These are phyloP conservation scores for Diaporthe eres DNA, from an alignment of 2,329 filamentous ascomycete species.

Conservation along the genomic window DNA sequence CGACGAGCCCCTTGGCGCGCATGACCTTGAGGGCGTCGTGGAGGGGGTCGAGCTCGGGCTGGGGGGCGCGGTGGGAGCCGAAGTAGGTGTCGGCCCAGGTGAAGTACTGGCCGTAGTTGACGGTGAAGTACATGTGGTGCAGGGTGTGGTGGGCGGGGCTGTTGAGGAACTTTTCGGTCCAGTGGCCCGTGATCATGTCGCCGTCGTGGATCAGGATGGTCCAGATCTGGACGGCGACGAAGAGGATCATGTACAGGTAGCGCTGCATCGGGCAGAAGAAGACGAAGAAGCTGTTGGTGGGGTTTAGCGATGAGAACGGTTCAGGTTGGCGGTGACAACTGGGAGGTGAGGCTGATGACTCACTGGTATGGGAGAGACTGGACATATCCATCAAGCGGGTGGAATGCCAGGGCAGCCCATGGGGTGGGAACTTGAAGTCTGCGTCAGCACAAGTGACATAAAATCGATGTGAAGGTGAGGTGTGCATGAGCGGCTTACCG, in stretches of 20 bases:
- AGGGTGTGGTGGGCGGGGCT: conserved; percentile 63
- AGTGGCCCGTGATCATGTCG: conserved; percentile 63
- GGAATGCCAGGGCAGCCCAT: conserved; percentile 63
- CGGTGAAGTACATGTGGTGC: conserved; percentile 65
- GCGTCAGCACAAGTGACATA: conserved; percentile 21
- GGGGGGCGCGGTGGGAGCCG: conserved; percentile 59
- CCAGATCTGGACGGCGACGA: conserved; percentile 62
- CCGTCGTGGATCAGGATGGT: conserved; percentile 65
- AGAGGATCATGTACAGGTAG: conserved; percentile 60
- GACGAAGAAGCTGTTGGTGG: conserved; percentile 54
- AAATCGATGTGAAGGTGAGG: not conserved
- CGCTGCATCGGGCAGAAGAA: conserved; percentile 62
- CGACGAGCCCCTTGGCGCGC: conserved; percentile 60
- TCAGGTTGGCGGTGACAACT: too few relatives aligned
- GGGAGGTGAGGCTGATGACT: conserved; percentile 40
- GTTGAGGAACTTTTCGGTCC: conserved; percentile 63
- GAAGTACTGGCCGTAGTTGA: conserved; percentile 65
- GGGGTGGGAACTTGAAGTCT: conserved; percentile 57
- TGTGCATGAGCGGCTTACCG: conserved; percentile 48
- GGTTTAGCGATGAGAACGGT: conserved; percentile 31
- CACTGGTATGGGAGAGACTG: conserved; percentile 63
- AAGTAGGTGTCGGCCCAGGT: conserved; percentile 63
- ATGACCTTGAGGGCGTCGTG: conserved; percentile 60
- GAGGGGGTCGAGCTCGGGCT: conserved; percentile 59
- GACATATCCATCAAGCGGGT: conserved; percentile 61